Evolutionary conservation across 2,329 filamentous ascomycete species (phyloP), one percentile per base, ranked within the genome.

Genomic region (Fusarium albosuccineum): DNA sequence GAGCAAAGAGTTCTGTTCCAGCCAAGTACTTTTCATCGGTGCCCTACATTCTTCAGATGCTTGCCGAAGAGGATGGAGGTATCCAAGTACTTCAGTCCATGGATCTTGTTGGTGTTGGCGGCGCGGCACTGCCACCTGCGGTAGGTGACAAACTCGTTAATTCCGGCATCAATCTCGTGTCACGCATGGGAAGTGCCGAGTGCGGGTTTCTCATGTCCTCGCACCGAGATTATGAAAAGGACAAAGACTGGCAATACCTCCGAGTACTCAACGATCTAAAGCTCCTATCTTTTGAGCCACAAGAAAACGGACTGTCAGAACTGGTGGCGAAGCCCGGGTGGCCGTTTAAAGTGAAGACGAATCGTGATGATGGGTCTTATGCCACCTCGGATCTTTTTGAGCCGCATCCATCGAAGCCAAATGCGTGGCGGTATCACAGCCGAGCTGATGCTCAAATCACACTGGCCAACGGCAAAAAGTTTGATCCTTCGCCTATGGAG

Each of bases 131-230:
- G 2, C 82, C 86, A 3, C 63, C 74, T 4, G 74, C 82, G 9
- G 75, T 88, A 2, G 89, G 89, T 1, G 79, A 90, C 58, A 72
- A 73, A 3, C 79, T 91, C 3, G 83, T 89, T 0, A 54, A 74
- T 0, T 72, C 78, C 6, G 82, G 80, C 0, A 82, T 91, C 2
- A 86, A 85, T 9, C 81, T 91, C 5, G 77, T 90, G 1, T 90
- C 87, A 1, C 80, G 89, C 40, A 89, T 88, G 73, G 89, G 89
- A 3, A 91, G 87, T 68, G 86, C 87, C 9, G 89, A 91, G 71
- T 91, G 88, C 57, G 88, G 89, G 0, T 91, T 91, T 62, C 73
- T 91, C 13, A 80, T 91, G 71, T 89, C 86, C 4, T 91, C 89
- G 0, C 82, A 87, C 71, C 82, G 88, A 22, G 77, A 87, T 26